Conservation (phyloP, 192 early-diverging fungal genomes). For the Backusella australiensis region DNA sequence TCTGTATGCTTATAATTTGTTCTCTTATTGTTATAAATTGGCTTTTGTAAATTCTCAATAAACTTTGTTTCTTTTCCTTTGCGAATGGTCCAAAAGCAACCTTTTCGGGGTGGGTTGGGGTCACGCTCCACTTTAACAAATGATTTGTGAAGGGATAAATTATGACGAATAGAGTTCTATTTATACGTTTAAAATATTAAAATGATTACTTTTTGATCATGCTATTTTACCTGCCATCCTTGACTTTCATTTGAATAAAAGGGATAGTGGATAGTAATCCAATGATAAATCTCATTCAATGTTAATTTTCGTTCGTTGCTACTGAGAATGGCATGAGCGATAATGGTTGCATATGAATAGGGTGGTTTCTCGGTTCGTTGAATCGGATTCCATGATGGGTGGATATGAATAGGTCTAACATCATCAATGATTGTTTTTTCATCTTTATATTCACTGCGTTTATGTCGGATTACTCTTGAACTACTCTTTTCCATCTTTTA, state of each 20-base stretch:
- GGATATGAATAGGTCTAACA: neutral
- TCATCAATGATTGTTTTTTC: neutral
- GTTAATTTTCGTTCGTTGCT: constrained; percentile 59
- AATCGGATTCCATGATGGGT: constrained; percentile 28
- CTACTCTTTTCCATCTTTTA: neutral
- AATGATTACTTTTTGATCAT: constrained; percentile 6
- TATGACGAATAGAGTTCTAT: constrained; percentile 89
- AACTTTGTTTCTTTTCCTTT: constrained; percentile 21
- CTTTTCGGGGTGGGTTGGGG: constrained; percentile 54
- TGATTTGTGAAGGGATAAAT: constrained; percentile 78
- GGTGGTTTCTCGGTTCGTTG: constrained; percentile 53
- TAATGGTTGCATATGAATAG: constrained; percentile 80
- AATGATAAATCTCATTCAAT: constrained; percentile 81
- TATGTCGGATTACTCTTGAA: constrained; percentile 2
- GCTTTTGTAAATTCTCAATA: constrained; percentile 24
- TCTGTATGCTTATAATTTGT: neutral
- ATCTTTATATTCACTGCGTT: constrained; percentile 1
- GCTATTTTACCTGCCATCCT: constrained; percentile 76
- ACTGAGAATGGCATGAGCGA: constrained; percentile 74
- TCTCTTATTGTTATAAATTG: neutral
- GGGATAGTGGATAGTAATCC: constrained; percentile 70
- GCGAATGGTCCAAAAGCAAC: constrained; percentile 60
- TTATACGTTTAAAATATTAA: constrained; percentile 18
- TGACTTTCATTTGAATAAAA: constrained; percentile 58
- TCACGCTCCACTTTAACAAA: constrained; percentile 72